Evolutionary conservation across 2,329 filamentous ascomycete genomes (phyloP).

Genomic region (Scedosporium minutisporum): DNA sequence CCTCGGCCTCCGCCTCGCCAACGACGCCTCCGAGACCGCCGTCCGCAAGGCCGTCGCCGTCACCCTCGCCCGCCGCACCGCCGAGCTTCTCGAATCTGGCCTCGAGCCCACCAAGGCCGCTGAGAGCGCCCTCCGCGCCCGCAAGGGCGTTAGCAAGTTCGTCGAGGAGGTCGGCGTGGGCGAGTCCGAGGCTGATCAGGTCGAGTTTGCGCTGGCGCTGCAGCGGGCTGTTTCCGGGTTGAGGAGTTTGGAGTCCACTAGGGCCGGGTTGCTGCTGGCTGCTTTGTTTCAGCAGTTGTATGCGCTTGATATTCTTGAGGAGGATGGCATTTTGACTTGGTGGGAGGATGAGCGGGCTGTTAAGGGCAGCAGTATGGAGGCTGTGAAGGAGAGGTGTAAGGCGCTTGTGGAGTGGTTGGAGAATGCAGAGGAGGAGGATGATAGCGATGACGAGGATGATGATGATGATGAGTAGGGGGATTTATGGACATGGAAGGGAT

Average conservation of each 20-base stretch:
- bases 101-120: conserved; percentile 57
- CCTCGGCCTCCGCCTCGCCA: conserved; percentile 82
- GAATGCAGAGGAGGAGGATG: conserved; percentile 62
- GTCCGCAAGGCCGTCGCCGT: conserved; percentile 79
- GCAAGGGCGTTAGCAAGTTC: conserved; percentile 45
- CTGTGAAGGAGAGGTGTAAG: conserved; percentile 62
- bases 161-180: conserved; percentile 51
- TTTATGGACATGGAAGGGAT: not conserved
- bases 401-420: conserved; percentile 78
- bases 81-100: conserved; percentile 51
- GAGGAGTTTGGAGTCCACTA: conserved; percentile 43
- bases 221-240: conserved; percentile 68
- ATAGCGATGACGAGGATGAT: conserved; percentile 44
- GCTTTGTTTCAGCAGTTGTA: conserved; percentile 79
- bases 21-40: conserved; percentile 81
- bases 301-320: conserved; percentile 73
- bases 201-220: conserved; percentile 72
- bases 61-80: conserved; percentile 74
- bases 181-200: conserved; percentile 64
- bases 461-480: conserved; percentile 21
- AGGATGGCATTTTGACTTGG: conserved; percentile 82
- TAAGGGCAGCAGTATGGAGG: conserved; percentile 58
- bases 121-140: conserved; percentile 46
- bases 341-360: conserved; percentile 66
- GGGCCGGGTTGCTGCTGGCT: conserved; percentile 56